Evolutionary conservation across 768 basidiomycete genomes (phyloP).

Genomic region (Lenzites betulinus): DNA sequence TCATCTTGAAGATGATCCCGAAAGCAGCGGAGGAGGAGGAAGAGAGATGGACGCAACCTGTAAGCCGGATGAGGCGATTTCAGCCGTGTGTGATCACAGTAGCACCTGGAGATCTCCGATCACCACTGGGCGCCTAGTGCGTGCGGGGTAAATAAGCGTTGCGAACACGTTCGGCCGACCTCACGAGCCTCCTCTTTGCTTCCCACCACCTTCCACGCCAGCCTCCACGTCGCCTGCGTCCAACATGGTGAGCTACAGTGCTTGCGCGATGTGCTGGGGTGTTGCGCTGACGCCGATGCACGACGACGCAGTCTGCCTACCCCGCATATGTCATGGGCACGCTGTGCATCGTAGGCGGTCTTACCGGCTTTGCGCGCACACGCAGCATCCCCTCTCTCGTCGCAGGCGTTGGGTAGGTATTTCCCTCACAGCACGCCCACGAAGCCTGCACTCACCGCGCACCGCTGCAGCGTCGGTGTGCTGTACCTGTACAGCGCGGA

Average conservation of each 20-base stretch:
- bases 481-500: conserved; percentile 82
- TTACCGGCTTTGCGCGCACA: conserved; percentile 70
- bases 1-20: background rate
- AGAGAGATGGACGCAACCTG: background rate
- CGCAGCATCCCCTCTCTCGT: conserved; percentile 82
- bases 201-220: conserved; percentile 17
- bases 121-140: conserved; percentile 4
- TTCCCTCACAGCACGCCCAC: too few species aligned
- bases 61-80: conserved; percentile 4
- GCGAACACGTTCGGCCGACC: conserved; percentile 9
- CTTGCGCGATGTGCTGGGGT: background rate
- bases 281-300: background rate
- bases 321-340: conserved; percentile 78
- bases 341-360: conserved; percentile 75
- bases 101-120: conserved; percentile 17
- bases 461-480: conserved; percentile 60
- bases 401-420: conserved; percentile 79
- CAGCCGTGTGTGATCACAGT: conserved; percentile 4
- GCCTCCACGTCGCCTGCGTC: conserved; percentile 1
- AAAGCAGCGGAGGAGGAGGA: background rate
- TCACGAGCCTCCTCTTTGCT: conserved; percentile 4
- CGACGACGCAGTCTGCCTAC: conserved; percentile 64
- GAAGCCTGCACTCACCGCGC: background rate
- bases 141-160: conserved; percentile 21
- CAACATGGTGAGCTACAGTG: conserved; percentile 7